These are phyloP conservation scores for Amanita rubescens DNA, from an alignment of 768 basidiomycete species.

Conservation along the genomic window DNA sequence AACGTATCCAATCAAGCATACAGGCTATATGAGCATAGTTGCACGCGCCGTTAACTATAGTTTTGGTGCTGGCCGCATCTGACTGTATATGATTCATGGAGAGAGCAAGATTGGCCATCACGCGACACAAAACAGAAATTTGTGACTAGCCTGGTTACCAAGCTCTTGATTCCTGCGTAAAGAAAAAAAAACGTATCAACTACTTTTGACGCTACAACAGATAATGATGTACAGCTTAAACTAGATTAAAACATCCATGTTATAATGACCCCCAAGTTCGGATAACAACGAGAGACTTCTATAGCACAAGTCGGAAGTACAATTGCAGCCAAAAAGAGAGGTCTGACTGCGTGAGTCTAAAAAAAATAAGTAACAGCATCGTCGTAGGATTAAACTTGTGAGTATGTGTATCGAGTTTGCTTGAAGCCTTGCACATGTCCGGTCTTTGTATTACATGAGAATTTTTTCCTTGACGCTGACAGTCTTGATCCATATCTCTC, in stretches of 20 bases:
- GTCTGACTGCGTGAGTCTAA: neutral
- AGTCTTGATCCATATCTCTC: constrained; percentile 64
- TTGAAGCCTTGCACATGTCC: neutral
- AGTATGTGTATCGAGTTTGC: neutral
- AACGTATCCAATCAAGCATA: too few species aligned
- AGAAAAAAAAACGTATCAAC: neutral
- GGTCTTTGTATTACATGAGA: constrained; percentile 17
- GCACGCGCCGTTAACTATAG: too few species aligned
- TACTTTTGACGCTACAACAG: too few species aligned
- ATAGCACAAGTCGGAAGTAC: neutral
- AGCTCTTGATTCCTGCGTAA: too few species aligned
- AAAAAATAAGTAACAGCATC: neutral
- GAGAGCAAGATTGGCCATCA: too few species aligned
- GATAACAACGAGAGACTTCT: neutral
- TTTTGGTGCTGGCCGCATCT: neutral
- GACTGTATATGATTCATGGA: too few species aligned
- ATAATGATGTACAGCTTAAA: too few species aligned
- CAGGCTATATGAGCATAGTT: too few species aligned
- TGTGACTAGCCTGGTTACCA: too few species aligned
- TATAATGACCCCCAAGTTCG: neutral
- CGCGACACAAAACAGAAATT: too few species aligned
- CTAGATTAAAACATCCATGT: neutral
- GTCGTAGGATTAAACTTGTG: neutral
- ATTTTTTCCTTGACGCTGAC: constrained; percentile 62
- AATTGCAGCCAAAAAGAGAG: neutral